phyloP scores from a whole-genome alignment of 2,329 filamentous ascomycete genomes.

The Paraconiothyrium sp. region DNA sequence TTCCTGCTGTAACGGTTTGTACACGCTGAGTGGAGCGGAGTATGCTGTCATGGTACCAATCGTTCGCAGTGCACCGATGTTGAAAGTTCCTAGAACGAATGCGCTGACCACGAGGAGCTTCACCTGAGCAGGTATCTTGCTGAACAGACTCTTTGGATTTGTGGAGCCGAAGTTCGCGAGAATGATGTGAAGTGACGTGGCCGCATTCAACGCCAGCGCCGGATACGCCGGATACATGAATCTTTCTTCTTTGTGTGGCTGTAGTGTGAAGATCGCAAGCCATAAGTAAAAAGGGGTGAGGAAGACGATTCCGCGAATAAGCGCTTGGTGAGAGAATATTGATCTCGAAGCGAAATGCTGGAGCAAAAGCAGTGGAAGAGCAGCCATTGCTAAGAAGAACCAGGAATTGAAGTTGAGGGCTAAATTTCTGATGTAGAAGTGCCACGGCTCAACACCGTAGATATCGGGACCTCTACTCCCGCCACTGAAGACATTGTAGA shows the following conservation, averaged over 20 bases:
- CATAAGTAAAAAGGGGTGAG: slow-evolving; percentile 91
- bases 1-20: slow-evolving; percentile 69
- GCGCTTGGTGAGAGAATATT: slow-evolving; percentile 71
- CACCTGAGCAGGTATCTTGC: slow-evolving; percentile 77
- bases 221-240: slow-evolving; percentile 99
- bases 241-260: slow-evolving; percentile 96
- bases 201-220: slow-evolving; percentile 86
- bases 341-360: slow-evolving; percentile 74
- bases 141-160: slow-evolving; percentile 71
- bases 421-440: slow-evolving; percentile 93
- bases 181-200: slow-evolving; percentile 82
- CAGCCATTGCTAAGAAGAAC: slow-evolving; percentile 81
- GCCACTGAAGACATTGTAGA: slow-evolving; percentile 91
- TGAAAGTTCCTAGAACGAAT: slow-evolving; percentile 70
- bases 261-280: slow-evolving; percentile 88
- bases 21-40: slow-evolving; percentile 78
- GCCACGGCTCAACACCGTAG: slow-evolving; percentile 96
- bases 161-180: slow-evolving; percentile 77
- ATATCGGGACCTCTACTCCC: slow-evolving; percentile 83
- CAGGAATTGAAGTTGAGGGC: slow-evolving; percentile 95
- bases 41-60: slow-evolving; percentile 84
- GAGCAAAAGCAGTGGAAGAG: slow-evolving; percentile 77
- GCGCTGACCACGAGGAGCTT: slow-evolving; percentile 71
- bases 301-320: slow-evolving; percentile 80
- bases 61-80: slow-evolving; percentile 75